Conservation (phyloP, 331 rosid genomes). For the Erythrophleum ivorense region DNA sequence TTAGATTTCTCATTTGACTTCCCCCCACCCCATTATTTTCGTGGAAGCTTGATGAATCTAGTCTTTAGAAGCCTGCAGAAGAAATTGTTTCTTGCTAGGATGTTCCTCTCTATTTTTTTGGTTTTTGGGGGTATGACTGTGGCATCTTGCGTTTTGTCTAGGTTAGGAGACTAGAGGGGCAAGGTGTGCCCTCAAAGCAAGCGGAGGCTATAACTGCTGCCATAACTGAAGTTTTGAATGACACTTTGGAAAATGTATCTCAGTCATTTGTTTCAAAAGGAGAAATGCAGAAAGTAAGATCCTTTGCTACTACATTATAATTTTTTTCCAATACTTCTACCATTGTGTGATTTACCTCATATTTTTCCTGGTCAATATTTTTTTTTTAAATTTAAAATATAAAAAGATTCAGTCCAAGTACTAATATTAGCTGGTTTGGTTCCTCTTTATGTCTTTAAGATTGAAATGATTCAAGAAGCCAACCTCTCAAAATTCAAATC, state of each 20-base stretch:
- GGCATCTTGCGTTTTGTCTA: conserved; percentile 31
- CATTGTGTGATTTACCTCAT: not conserved
- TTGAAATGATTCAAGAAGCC: conserved; percentile 81
- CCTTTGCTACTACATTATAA: not conserved
- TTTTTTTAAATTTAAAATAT: not conserved
- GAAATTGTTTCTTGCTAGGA: not conserved
- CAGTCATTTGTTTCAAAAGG: conserved; percentile 79
- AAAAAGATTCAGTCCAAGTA: not conserved
- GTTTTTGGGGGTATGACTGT: not conserved
- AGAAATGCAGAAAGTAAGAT: conserved; percentile 82
- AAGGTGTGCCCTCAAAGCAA: conserved; percentile 74
- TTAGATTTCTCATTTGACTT: not conserved
- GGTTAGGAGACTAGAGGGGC: conserved; percentile 78
- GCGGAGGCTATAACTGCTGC: conserved; percentile 83
- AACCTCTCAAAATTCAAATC: conserved; percentile 91
- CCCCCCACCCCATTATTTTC: not conserved
- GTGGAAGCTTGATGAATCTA: not conserved
- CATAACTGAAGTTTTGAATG: conserved; percentile 71
- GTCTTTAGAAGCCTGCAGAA: not conserved
- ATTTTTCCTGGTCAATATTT: not conserved
- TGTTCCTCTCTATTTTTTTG: not conserved
- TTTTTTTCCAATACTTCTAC: not conserved
- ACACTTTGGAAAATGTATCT: conserved; percentile 81
- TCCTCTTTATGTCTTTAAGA: conserved; percentile 41
- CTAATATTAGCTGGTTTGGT: conserved; percentile 19